These are phyloP conservation scores for Vanrija sp. DNA, from an alignment of 1,284 basidiomycete species.

Conservation along the genomic window DNA sequence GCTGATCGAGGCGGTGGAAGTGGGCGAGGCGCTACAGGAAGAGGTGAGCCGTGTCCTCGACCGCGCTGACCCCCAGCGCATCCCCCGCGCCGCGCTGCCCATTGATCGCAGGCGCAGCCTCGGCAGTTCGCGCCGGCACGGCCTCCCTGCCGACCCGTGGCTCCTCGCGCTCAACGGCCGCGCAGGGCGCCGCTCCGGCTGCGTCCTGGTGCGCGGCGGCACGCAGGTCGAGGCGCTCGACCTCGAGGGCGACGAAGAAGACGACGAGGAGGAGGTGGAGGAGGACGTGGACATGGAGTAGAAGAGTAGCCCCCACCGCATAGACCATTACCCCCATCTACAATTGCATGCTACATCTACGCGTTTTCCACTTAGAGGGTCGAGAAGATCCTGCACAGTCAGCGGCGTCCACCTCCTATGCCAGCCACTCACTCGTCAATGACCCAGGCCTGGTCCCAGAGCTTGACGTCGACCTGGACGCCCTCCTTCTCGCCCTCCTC, in stretches of 20 bases:
- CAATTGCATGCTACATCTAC: neutral
- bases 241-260: constrained; percentile 38
- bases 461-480: constrained; percentile 65
- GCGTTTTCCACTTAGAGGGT: constrained; percentile 4
- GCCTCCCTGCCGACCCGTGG: constrained; percentile 3
- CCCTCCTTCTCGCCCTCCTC: constrained; percentile 62
- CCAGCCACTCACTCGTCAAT: constrained; percentile 62
- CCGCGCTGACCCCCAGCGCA: neutral
- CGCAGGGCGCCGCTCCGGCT: constrained; percentile 32
- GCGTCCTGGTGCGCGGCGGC: constrained; percentile 27
- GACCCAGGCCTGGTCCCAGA: constrained; percentile 92
- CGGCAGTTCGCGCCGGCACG: neutral
- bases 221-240: constrained; percentile 33
- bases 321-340: too few species aligned
- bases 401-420: neutral
- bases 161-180: constrained; percentile 36
- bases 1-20: neutral
- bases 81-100: neutral
- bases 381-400: constrained; percentile 11
- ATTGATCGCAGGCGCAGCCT: constrained; percentile 17
- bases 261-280: constrained; percentile 25
- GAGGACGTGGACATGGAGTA: constrained; percentile 14
- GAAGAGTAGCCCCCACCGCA: constrained; percentile 3
- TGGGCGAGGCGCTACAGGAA: neutral
- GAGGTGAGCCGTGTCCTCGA: neutral